Base-by-base conservation (phyloP, 179 eudicot genomes). In the Kewa caespitosa region DNA sequence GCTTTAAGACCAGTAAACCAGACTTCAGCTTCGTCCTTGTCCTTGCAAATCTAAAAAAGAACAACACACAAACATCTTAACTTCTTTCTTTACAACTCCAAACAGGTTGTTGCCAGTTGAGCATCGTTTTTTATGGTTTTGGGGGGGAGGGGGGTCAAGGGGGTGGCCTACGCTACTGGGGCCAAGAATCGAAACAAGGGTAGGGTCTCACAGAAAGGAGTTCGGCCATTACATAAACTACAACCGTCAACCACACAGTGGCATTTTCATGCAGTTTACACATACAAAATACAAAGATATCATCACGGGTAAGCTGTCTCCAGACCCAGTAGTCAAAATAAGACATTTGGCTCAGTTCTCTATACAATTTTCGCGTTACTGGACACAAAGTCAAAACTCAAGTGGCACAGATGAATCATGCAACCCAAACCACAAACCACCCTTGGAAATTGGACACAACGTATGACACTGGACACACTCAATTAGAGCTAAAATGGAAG, bases 1-100 rank as follows among this genome's bases (percentile, higher is more conserved):
- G 98, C 88, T 82, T 95, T 95, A 46, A 95, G 86, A 69, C 97
- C 97, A 84, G 90, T 91, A 85, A 95, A 92, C 99, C 97, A 95
- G 75, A 92, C 97, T 81, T 94, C 98, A 74, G 98, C 97, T 89
- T 94, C 97, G 80, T 94, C 98, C 81, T 91, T 95, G 78, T 95
- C 97, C 86, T 91, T 95, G 78, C 99, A 95, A n/a, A 95, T 95
- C 97, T 95, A 83, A 54, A 80, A 32, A 59, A 31, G 72, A 59
- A 67, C 27, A 78, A 27, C 34, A 37, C 17, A 23, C 25, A n/a
- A 28, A 12, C 36, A 23, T 48, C 31, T 43, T 37, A 18, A 15
- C 18, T 6, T 43, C 8, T 30, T 31, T 15, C 20, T n/a, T 4
- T 67, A 0, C 6, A 2, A 8, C 20, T 42, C 2, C 12, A 9